phyloP scores from a whole-genome alignment of 2,329 filamentous ascomycete genomes.

The Xylariaceae sp. region DNA sequence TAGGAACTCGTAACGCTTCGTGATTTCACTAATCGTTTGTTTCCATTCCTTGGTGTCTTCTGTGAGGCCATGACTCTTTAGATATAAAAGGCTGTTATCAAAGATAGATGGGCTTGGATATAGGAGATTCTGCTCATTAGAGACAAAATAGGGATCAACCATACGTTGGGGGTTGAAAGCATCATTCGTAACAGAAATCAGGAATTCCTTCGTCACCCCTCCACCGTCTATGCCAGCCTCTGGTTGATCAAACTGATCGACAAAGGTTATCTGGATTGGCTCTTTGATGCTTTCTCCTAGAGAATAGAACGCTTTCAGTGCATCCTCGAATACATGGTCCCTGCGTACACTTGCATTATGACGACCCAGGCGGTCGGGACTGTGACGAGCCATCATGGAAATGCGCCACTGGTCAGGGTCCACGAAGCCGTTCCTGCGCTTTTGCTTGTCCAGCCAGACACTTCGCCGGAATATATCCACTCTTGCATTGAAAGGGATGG shows the following conservation, averaged over 20 bases:
- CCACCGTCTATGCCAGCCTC: conserved; percentile 97
- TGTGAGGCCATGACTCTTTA: conserved; percentile 48
- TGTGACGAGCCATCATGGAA: conserved; percentile 45
- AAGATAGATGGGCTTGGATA: conserved; percentile 81
- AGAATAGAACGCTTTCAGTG: conserved; percentile 75
- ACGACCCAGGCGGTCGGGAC: conserved; percentile 32
- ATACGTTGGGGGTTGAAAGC: conserved; percentile 59
- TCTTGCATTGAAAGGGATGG: conserved; percentile 86
- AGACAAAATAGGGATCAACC: conserved; percentile 62
- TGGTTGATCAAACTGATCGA: conserved; percentile 79
- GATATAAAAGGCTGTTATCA: conserved; percentile 61
- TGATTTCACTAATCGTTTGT: conserved; percentile 53
- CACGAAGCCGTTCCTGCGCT: conserved; percentile 62
- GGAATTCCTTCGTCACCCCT: conserved; percentile 94
- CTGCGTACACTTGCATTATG: conserved; percentile 79
- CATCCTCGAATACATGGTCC: conserved; percentile 78
- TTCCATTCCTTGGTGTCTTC: conserved; percentile 56
- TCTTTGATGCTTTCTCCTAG: conserved; percentile 85
- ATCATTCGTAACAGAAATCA: conserved; percentile 82
- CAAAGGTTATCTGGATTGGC: conserved; percentile 92
- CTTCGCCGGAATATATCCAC: conserved; percentile 94
- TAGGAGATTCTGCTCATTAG: conserved; percentile 80
- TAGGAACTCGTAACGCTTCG: conserved; percentile 82
- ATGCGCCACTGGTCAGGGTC: conserved; percentile 75
- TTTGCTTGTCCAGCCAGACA: conserved; percentile 75